phyloP scores from a whole-genome alignment of 2,329 filamentous ascomycete genomes.

The Talaromyces islandicus region DNA sequence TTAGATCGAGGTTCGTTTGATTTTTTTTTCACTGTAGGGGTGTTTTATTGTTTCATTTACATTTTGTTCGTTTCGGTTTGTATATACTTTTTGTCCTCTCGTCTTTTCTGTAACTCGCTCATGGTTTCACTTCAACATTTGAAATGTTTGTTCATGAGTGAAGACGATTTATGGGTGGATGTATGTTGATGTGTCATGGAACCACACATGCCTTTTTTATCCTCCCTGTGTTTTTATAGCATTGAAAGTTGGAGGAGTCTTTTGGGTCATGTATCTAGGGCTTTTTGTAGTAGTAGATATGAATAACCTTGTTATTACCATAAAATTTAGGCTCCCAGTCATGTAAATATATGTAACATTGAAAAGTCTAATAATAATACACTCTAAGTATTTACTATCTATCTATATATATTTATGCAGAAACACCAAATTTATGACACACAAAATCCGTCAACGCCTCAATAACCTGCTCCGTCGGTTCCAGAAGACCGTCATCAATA shows the following conservation, averaged over 20 bases:
- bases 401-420: background rate
- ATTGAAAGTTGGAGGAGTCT: background rate
- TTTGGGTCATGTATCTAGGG: background rate
- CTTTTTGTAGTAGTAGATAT: background rate
- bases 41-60: background rate
- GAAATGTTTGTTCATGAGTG: background rate
- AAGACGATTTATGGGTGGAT: background rate
- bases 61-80: background rate
- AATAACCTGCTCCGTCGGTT: constrained; percentile 2
- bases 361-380: background rate
- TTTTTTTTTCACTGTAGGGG: background rate
- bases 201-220: background rate
- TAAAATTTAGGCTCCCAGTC: background rate
- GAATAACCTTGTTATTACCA: background rate
- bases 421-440: constrained; percentile 9
- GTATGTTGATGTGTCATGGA: background rate
- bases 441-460: constrained; percentile 7
- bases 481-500: background rate
- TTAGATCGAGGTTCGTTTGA: background rate
- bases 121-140: background rate
- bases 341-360: background rate
- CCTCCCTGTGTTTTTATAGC: background rate
- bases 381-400: too few relatives aligned
- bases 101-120: background rate
- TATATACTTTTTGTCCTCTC: background rate